Evolutionary conservation across 139 green algal species (phyloP), one percentile per base, ranked within the genome.

Genomic region (Volvox reticuliferus): DNA sequence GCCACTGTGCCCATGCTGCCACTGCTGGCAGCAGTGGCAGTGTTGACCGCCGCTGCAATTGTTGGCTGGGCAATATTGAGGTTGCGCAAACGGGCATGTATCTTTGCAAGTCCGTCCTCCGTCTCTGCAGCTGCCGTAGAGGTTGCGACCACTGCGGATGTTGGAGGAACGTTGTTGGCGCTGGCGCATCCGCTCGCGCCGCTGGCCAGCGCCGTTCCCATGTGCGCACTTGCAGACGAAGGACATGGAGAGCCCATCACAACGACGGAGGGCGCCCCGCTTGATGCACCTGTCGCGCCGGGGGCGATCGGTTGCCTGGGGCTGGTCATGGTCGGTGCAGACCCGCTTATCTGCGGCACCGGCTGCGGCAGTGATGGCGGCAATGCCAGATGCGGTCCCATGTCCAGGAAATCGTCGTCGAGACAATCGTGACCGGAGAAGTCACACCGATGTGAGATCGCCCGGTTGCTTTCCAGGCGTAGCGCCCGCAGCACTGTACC

Each of bases 71-170:
- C 21, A n/a, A 79, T 35, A 36, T 1, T 79, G 32, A 87, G 61
- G 81, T 14, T 87, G n/a, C 62, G 81, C n/a, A 87, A 22, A 21
- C 81, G 81, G 17, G 61, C 81, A 20, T 87, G 81, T 19, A 87
- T 62, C 61, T 12, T 76, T 0, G 61, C 28, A 5, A 77, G n/a
- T 18, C 30, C 78, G 50, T 86, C 79, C 21, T 12, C 50, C 6
- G 44, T 37, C 6, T 50, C 44, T n/a, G 79, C 79, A 9, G 79
- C 44, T 73, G 79, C n/a, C 6, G 79, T 71, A 14, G 28, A 36
- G 13, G 78, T 33, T 0, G 78, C 78, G 13, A 65, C 36, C 78
- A 33, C 32, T 35, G 17, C 9, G 17, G 75, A 81, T 1, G 75
- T 28, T 30, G 71, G 30, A 2, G 22, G 26, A 30, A 55, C 24